Evolutionary conservation across 139 green algal species (phyloP), one percentile per base, ranked within the genome.

Genomic region (Cymbomonas tetramitiformis): DNA sequence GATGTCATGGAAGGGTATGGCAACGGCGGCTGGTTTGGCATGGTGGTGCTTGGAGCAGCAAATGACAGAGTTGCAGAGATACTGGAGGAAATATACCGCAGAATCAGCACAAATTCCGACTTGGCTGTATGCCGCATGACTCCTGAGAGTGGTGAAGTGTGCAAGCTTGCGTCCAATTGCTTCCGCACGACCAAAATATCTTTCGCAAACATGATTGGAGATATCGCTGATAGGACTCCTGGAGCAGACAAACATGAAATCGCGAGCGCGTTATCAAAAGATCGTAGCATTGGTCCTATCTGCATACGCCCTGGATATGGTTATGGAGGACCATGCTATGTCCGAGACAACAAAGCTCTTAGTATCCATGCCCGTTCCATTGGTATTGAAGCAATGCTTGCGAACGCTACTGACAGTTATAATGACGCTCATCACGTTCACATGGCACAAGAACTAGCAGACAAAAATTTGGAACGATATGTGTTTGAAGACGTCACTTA

Each of bases 381-480:
- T 8, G 41, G 41, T 5, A 8, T 50, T 5, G 6, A 50, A 8
- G 23, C 41, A 5, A 21, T 8, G 41, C 5, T 50, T 5, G 7
- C 6, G 5, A 8, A 21, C 41, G 41, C 41, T 7, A 50, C 41
- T 7, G 41, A 50, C 41, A 8, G 8, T 31, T 50, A 50, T 24
- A 50, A 50, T 8, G 5, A 5, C 5, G 7, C 29, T 19, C 41
- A 50, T 8, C 7, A 5, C 41, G 8, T 31, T 31, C 12, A 31
- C 5, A 49, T 41, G 49, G 49, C 9, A 28, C 26, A 41, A 8
- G 5, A 7, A 52, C 6, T 41, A 28, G 6, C 29, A 24, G 26
- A 38, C 25, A 25, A 6, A 57, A 57, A 57, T 41, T 53, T 53
- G 39, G n/a, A n/a, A n/a, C n/a, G n/a, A n/a, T n/a, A n/a, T n/a